Evolutionary conservation across 805 yeast genomes (phyloP), one percentile per base, ranked within the genome.

Genomic region (Wickerhamomyces strasburgensis): DNA sequence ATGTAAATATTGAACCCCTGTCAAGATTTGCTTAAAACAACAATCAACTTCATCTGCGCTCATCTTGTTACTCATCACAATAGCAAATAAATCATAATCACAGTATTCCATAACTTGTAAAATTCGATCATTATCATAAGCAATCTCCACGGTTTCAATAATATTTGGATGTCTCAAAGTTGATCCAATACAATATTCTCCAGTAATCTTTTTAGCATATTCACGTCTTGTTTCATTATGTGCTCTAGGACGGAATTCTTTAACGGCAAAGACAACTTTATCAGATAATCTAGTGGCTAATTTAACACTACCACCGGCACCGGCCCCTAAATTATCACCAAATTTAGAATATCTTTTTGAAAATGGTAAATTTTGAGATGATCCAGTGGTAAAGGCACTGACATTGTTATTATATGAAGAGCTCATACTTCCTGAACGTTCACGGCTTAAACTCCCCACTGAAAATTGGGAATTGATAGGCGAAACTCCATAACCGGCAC

Each of bases 71-170:
- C 89, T 80, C 95, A 89, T 88, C 23, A 89, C 96, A 40, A 89
- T 84, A 9, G 96, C 96, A 61, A 89, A 89, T 47, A 89, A 67
- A 58, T 89, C 97, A 57, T 74, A 88, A 48, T 89, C 95, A 59
- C 96, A 88, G 60, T 86, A 89, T 56, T 89, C 97, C 94, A 89
- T 84, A 32, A 89, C 89, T 62, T 89, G 96, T 50, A 83, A 77
- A 40, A 87, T 82, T 39, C 90, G 70, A 44, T 85, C 93, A 48
- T 82, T 78, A 52, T 89, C 97, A 60, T 86, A 87, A 31, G 89
- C 82, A 35, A 89, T 87, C 56, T 89, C 97, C 36, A 89, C 77
- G 1, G 97, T 89, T 58, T 85, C 90, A 40, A 89, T 84, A 46
- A 89, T 84, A 57, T 89, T 88, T 15, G 94, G 86, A 60, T 89